phyloP scores from a whole-genome alignment of 2,329 filamentous ascomycete genomes.

The Cordyceps javanica region DNA sequence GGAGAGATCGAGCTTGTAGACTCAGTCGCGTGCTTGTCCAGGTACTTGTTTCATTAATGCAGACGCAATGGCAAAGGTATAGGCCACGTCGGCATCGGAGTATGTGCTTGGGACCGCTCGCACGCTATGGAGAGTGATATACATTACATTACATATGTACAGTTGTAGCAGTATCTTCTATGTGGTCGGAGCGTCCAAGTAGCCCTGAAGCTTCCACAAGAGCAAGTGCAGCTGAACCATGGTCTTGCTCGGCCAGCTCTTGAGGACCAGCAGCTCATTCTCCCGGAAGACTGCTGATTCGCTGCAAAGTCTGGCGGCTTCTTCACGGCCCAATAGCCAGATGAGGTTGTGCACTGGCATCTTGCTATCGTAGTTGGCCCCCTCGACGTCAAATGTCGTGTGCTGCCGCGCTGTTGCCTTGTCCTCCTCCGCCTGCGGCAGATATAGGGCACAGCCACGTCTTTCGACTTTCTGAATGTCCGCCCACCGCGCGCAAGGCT shows the following conservation, averaged over 20 bases:
- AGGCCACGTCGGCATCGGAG: no score
- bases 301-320: constrained; percentile 33
- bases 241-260: constrained; percentile 28
- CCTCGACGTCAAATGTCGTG: constrained; percentile 38
- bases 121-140: not conserved
- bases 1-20: not conserved
- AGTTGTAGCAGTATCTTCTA: not conserved
- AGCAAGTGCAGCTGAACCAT: constrained; percentile 41
- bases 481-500: constrained; percentile 37
- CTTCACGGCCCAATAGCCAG: constrained; percentile 43
- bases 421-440: constrained; percentile 18
- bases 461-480: constrained; percentile 32
- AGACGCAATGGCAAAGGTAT: not conserved
- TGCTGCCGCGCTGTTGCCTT: constrained; percentile 29
- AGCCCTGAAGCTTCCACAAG: constrained; percentile 56
- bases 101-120: no score
- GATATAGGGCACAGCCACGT: constrained; percentile 43
- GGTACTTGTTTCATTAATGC: not conserved
- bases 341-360: constrained; percentile 48
- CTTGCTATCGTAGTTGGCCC: constrained; percentile 26
- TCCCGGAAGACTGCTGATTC: constrained; percentile 29
- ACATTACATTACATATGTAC: not conserved
- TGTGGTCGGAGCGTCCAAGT: constrained; percentile 24
- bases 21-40: not conserved
- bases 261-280: constrained; percentile 37